Conservation (phyloP, 1,139 yeast species). For the Protomyces inouyei region DNA sequence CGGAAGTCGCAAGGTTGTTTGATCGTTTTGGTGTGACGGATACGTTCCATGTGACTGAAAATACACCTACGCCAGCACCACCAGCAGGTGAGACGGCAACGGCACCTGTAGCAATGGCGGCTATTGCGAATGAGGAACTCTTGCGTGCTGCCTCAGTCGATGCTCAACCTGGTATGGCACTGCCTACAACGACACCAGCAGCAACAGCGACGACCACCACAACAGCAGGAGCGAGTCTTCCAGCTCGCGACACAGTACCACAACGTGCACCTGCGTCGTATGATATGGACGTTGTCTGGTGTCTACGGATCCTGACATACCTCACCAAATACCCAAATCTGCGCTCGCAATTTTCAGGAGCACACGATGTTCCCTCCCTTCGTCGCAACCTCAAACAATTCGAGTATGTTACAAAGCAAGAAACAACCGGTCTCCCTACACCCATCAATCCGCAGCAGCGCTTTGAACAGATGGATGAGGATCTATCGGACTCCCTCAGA, state of each 20-base stretch:
- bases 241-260: background rate
- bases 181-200: background rate
- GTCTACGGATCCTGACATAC: constrained; percentile 83
- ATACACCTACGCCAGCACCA: background rate
- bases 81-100: background rate
- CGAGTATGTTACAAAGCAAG: constrained; percentile 18
- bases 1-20: background rate
- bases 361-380: constrained; percentile 53
- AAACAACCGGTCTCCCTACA: background rate
- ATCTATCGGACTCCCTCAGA: constrained; percentile 12
- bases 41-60: background rate
- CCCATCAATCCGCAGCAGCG: background rate
- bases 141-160: too few species aligned
- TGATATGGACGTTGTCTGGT: constrained; percentile 92
- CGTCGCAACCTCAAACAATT: constrained; percentile 35
- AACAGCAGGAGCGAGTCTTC: background rate
- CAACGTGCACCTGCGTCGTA: background rate
- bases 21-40: background rate
- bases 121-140: background rate
- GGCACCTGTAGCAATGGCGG: background rate
- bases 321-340: constrained; percentile 84
- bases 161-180: background rate
- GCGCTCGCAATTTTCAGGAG: constrained; percentile 66
- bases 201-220: background rate
- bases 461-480: constrained; percentile 21